Conservation (phyloP, 257 asterid species). For the Catharanthus roseus region DNA sequence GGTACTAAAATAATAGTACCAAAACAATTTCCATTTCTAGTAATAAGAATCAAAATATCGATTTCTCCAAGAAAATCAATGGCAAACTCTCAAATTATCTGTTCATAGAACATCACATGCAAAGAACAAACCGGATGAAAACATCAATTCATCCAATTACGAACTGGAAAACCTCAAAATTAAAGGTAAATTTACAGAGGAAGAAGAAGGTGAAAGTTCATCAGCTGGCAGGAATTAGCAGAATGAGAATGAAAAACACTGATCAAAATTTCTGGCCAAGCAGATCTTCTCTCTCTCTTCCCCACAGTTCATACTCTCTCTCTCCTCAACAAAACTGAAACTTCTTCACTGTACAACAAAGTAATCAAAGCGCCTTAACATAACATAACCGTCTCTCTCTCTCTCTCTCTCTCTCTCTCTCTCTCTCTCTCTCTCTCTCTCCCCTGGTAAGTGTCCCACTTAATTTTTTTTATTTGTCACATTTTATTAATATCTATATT, state of each 20-base stretch:
- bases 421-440: too few species aligned
- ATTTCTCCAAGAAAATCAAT: background rate
- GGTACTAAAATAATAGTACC: background rate
- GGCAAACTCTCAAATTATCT: too few species aligned
- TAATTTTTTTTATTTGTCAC: too few species aligned
- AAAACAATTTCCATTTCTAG: background rate
- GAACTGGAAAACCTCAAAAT: background rate
- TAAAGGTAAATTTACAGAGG: background rate
- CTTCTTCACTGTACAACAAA: constrained; percentile 16
- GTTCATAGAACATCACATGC: constrained; percentile 2
- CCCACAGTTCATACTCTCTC: background rate
- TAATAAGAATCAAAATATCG: background rate
- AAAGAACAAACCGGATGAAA: background rate
- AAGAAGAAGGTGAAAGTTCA: background rate
- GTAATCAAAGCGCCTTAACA: background rate
- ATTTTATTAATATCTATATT: too few species aligned
- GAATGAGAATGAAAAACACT: constrained; percentile 3
- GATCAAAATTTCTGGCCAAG: background rate
- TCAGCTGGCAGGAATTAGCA: background rate
- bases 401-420: background rate
- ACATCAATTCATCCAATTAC: background rate
- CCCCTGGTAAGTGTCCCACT: too few species aligned
- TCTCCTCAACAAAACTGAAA: constrained; percentile 18
- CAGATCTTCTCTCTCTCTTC: background rate
- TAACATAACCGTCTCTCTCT: background rate